Evolutionary conservation across 352 stramenopile genomes (phyloP).

Genomic region (Pythium chondricola): DNA sequence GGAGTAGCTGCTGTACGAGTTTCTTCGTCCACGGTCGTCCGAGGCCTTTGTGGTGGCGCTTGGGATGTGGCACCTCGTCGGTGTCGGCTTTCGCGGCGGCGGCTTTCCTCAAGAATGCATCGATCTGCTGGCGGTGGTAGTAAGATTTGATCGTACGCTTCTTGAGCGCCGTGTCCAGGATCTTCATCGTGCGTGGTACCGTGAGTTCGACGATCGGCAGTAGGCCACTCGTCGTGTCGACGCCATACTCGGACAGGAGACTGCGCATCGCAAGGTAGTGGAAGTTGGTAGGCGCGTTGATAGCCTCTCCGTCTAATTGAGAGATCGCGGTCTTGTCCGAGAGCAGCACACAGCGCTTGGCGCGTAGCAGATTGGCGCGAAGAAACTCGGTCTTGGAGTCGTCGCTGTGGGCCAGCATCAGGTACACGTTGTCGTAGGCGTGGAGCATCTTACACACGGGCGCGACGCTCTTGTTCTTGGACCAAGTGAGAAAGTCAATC

Average conservation of each 20-base stretch:
- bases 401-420: constrained; percentile 38
- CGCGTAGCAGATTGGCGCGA: constrained; percentile 47
- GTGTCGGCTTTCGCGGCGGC: neutral
- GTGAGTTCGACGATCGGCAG: constrained; percentile 59
- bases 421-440: constrained; percentile 42
- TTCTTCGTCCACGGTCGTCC: neutral
- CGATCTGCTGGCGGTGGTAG: constrained; percentile 29
- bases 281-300: constrained; percentile 59
- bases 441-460: constrained; percentile 23
- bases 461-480: constrained; percentile 18
- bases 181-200: constrained; percentile 59
- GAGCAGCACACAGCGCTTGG: constrained; percentile 49
- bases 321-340: constrained; percentile 49
- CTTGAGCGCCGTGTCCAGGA: constrained; percentile 53
- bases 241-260: constrained; percentile 46
- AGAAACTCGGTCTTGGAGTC: constrained; percentile 54
- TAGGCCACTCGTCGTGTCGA: constrained; percentile 35
- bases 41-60: neutral
- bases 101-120: constrained; percentile 1
- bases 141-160: constrained; percentile 38
- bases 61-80: neutral
- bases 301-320: constrained; percentile 46
- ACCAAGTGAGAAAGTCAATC: constrained; percentile 62
- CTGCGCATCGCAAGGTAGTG: constrained; percentile 58
- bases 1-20: constrained; percentile 11